phyloP scores from a whole-genome alignment of 1,139 yeast genomes.

The Diutina scorzettiae region DNA sequence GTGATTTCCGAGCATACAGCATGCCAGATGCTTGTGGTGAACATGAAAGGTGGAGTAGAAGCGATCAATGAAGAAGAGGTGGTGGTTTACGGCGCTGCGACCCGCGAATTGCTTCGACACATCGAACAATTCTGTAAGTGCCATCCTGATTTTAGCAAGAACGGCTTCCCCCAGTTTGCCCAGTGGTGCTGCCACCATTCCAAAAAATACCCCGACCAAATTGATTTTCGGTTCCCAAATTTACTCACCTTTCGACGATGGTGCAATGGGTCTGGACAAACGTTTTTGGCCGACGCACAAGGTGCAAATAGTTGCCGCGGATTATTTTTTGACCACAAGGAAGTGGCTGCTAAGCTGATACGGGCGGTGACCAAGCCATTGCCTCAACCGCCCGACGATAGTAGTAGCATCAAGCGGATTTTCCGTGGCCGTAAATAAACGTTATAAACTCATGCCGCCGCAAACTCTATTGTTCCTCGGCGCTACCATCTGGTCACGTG shows the following conservation, averaged over 20 bases:
- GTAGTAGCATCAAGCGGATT: too few species aligned
- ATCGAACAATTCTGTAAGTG: background rate
- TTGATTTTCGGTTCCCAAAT: background rate
- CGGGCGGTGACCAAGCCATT: too few species aligned
- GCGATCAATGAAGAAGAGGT: background rate
- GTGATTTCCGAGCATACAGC: background rate
- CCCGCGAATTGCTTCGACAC: background rate
- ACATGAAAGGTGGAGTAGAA: background rate
- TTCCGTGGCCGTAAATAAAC: too few species aligned
- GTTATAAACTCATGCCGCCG: too few species aligned
- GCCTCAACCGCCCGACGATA: too few species aligned
- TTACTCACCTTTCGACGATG: background rate
- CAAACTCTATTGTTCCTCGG: too few species aligned
- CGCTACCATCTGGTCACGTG: too few species aligned
- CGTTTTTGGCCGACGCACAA: too few species aligned
- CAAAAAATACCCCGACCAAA: background rate
- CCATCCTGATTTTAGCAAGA: background rate
- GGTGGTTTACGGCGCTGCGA: background rate
- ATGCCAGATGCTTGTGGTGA: background rate
- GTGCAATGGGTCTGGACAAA: background rate
- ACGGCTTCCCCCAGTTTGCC: background rate
- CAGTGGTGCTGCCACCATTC: background rate
- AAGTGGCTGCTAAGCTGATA: too few species aligned
- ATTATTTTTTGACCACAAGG: too few species aligned
- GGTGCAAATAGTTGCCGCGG: too few species aligned